Base-by-base conservation (phyloP, 371 early-diverging fungal genomes). In the Batkoa obscura region DNA sequence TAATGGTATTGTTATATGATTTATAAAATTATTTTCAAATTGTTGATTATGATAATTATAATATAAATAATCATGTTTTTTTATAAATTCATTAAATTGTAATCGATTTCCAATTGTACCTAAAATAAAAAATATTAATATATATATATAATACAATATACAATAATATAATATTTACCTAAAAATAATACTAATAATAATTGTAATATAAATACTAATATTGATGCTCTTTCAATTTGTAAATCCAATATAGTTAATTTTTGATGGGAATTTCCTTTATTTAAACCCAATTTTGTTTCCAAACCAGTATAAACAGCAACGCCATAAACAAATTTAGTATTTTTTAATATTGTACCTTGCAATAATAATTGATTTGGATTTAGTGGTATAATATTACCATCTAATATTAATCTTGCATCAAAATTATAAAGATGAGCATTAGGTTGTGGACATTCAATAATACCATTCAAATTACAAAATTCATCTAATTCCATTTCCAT, bases 241-340 rank as follows among this genome's bases (percentile, higher is more conserved):
- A 66, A 72, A 60, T 81, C 81, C 56, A 83, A 65, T 30, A 70
- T 69, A 17, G 84, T 77, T 3, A 75, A 71, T 64, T 86, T 86
- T 30, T 81, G 73, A 43, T 71, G 73, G 57, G 73, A 67, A 48
- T 76, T 81, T 63, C 74, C 75, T 32, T 74, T 77, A 60, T 90
- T 90, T 58, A 73, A 74, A 45, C 86, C 78, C 51, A 90, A 69
- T 58, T 85, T 83, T 35, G 88, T 79, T 56, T 90, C 84, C 61
- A 80, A 82, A 12, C 90, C 90, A 0, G 87, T 75, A 61, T 81
- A 88, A n/a, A 88, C 71, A 0, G 78, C 84, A 42, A 84, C 69
- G 10, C 80, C 88, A 54, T 76, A 80, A 35, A 80, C 68, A 62
- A 76, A 84, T 1, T 76, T 72, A 0, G 88, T 86, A 59, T 88